phyloP scores from a whole-genome alignment of 1,284 basidiomycete species.

The Ustilago bromivora region DNA sequence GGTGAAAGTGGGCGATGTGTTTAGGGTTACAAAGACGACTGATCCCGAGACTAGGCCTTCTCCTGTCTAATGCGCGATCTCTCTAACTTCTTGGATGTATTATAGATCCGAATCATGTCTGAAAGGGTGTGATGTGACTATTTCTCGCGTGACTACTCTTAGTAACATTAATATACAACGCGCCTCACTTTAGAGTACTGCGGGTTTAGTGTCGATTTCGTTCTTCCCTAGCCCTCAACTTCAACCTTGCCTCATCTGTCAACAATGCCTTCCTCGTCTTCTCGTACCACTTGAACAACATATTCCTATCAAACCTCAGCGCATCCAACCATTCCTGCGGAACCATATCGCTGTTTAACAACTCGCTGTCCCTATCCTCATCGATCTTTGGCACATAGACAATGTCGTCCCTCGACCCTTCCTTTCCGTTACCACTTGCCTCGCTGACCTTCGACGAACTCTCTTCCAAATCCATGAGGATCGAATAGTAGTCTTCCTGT shows the following conservation, averaged over 20 bases:
- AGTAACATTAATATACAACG: background rate
- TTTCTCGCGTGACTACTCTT: background rate
- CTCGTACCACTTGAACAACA: conserved; percentile 53
- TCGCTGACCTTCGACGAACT: conserved; percentile 20
- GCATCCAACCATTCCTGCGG: conserved; percentile 42
- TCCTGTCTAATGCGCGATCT: conserved; percentile 13
- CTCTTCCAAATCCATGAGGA: conserved; percentile 64
- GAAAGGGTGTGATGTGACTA: conserved; percentile 3
- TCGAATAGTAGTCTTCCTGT: conserved; percentile 60
- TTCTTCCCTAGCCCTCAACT: conserved; percentile 30
- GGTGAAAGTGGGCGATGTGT: conserved; percentile 48
- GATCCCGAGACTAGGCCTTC: conserved; percentile 41
- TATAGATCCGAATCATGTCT: background rate
- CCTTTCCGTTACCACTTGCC: background rate
- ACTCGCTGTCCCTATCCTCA: conserved; percentile 48
- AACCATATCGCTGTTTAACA: conserved; percentile 33
- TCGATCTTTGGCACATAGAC: conserved; percentile 65
- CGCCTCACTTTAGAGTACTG: too few species aligned
- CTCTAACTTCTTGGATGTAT: background rate
- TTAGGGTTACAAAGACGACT: conserved; percentile 51
- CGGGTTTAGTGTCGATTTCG: conserved; percentile 10
- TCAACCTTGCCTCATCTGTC: conserved; percentile 33
- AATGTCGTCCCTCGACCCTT: conserved; percentile 54
- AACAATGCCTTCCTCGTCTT: conserved; percentile 39
- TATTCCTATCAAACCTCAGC: conserved; percentile 36